Evolutionary conservation across 306 rosid genomes (phyloP), one percentile per base, ranked within the genome.

Genomic region (Fragaria nilgerrensis): DNA sequence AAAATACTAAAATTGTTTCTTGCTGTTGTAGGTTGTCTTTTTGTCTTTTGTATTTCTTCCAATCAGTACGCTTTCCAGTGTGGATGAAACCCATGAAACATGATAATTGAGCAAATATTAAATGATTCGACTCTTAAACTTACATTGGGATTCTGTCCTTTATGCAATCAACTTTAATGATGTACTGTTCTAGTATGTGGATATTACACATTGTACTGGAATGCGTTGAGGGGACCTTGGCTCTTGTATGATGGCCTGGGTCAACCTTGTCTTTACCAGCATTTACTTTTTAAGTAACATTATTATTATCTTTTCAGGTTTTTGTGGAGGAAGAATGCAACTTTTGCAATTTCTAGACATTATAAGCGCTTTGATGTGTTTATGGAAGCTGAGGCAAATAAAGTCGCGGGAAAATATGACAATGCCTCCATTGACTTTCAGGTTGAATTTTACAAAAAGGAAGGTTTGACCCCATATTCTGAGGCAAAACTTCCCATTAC

Each of bases 271-370:
- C 25, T 39, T 50, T 22, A 19, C 75, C 14, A 48, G 53, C 29
- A 48, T 75, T 39, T 23, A 16, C 45, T 79, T 16, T 68, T 75
- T 45, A 66, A 20, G 47, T 49, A 14, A 43, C 72, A 66, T 66
- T 48, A 66, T 59, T 49, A 9, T 34, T 32, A 66, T 37, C 41
- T 2, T 53, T n/a, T 27, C 83, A 95, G 99, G 89, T 95, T 95
- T 86, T 83, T 95, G 88, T 95, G 99, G 99, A 89, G 99, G 85
- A 88, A 92, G 79, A 95, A 90, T 90, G 97, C 84, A 63, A 92
- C 97, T 52, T 92, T 90, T 79, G 97, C 97, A 9, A 95, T 95
- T 85, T 95, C 99, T 70, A 90, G 87, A 85, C 99, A 92, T 85
- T 95, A 95, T 80, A 89, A 78, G 87, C 97, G 97, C 75, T 95